Base-by-base conservation (phyloP, 495 filamentous ascomycete species). In the Evansstolkia leycettana region DNA sequence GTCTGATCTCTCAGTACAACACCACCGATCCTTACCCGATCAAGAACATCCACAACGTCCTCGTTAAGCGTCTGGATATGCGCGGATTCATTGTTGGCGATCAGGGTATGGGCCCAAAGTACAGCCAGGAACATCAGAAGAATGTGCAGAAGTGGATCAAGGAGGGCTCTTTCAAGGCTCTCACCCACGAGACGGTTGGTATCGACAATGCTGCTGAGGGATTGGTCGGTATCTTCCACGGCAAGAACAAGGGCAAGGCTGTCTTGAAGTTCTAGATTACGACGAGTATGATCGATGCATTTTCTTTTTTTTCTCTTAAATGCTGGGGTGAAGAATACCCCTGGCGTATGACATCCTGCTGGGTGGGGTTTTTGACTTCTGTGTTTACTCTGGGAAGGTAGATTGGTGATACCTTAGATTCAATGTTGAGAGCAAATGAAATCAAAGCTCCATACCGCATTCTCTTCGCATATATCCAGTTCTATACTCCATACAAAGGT, bases 201-300 rank as follows among this genome's bases (percentile, higher is more conserved):
- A 84, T 94, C 40, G 89, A 94, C 36, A 82, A 87, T 42, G 80
- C 76, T 2, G 60, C 78, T 16, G 74, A 88, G 34, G 89, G 83
- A 7, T 67, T 94, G 29, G 43, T 94, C n/a, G 85, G 80, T n/a
- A 78, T 96, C 65, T 65, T 94, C 37, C 50, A 79, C 51, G 88
- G 88, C 18, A 77, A 85, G 58, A 96, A 96, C 63, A 82, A 84
- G 64, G 88, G 88, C 41, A 96, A 96, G 68, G 84, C 86, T 20
- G 73, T 92, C 15, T 41, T 94, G 42, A 80, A 84, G 63, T 78
- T 89, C 36, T 65, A 60, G 48, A 30, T 42, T 25, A n/a, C 5
- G 5, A 14, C 12, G 11, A 29, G 13, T n/a, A 29, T 29, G 27
- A 23, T 4, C 20, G 20, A 23, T 23, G 20, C 20, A 23, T 23